These are phyloP conservation scores for Diaporthe ampelina DNA, from an alignment of 2,329 filamentous ascomycete genomes.

Conservation along the genomic window DNA sequence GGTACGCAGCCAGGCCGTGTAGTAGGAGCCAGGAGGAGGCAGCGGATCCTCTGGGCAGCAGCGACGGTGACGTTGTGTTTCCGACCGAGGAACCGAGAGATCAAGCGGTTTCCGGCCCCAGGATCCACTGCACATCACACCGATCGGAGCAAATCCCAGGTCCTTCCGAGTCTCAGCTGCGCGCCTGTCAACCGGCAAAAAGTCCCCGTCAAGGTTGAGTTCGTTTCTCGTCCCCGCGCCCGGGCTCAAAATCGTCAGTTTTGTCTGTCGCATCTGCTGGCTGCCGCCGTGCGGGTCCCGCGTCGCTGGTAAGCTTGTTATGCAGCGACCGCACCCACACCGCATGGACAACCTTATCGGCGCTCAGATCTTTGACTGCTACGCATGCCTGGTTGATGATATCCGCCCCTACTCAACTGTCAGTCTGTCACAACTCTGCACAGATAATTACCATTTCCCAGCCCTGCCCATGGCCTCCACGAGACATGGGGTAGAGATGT, in stretches of 20 bases:
- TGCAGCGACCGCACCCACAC: slow-evolving; percentile 19
- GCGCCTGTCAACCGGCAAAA: slow-evolving; percentile 16
- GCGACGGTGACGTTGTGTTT: slow-evolving; percentile 34
- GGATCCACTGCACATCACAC: slow-evolving; percentile 44
- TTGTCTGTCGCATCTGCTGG: not conserved
- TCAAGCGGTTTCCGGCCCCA: slow-evolving; percentile 36
- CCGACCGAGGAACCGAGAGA: slow-evolving; percentile 7
- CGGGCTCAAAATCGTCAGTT: slow-evolving; percentile 12
- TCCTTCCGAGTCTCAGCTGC: slow-evolving; percentile 29
- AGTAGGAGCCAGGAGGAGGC: not conserved
- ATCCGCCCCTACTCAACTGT: slow-evolving; percentile 6
- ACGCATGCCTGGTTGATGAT: not conserved
- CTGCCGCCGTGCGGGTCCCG: not conserved
- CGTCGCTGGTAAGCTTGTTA: slow-evolving; percentile 24
- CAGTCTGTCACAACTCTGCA: not conserved
- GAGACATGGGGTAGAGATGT: not conserved
- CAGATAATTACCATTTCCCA: not conserved
- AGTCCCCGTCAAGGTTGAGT: slow-evolving; percentile 24
- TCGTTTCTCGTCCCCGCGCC: slow-evolving; percentile 22
- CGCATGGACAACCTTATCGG: slow-evolving; percentile 20
- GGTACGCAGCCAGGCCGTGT: not conserved
- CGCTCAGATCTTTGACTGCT: slow-evolving; percentile 14
- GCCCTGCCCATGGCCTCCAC: not conserved
- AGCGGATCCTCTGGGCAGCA: slow-evolving; percentile 13
- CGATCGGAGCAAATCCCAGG: slow-evolving; percentile 20